These are phyloP conservation scores for Gossypium schwendimanii DNA, from an alignment of 441 rosid genomes.

Conservation along the genomic window DNA sequence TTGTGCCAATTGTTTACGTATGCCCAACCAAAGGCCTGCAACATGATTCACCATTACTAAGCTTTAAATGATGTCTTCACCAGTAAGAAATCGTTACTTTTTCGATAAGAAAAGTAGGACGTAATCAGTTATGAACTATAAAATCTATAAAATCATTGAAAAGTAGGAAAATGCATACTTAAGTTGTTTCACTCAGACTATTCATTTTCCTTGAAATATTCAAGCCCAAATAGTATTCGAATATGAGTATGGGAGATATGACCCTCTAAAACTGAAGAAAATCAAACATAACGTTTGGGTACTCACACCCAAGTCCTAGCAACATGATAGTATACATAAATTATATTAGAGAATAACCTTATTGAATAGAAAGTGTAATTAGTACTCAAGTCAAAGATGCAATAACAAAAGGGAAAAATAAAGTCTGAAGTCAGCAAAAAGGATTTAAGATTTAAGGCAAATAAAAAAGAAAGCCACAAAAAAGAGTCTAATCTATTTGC, in stretches of 20 bases:
- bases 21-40: constrained; percentile 95
- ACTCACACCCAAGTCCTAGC: neutral
- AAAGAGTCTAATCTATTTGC: neutral
- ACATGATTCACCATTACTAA: neutral
- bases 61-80: neutral
- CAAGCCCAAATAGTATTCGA: neutral
- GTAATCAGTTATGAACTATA: neutral
- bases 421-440: neutral
- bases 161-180: neutral
- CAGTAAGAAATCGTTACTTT: neutral
- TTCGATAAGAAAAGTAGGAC: neutral
- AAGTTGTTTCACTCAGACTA: neutral
- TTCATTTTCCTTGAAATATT: neutral
- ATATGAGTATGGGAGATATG: neutral
- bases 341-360: neutral
- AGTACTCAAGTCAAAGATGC: neutral
- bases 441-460: neutral
- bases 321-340: neutral
- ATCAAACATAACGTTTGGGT: neutral
- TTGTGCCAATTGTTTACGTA: constrained; percentile 64
- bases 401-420: neutral
- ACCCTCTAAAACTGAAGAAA: neutral
- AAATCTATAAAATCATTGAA: neutral
- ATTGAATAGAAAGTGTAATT: neutral
- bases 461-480: neutral